Evolutionary conservation across 257 asterid genomes (phyloP).

Genomic region (Ehretia macrophylla): DNA sequence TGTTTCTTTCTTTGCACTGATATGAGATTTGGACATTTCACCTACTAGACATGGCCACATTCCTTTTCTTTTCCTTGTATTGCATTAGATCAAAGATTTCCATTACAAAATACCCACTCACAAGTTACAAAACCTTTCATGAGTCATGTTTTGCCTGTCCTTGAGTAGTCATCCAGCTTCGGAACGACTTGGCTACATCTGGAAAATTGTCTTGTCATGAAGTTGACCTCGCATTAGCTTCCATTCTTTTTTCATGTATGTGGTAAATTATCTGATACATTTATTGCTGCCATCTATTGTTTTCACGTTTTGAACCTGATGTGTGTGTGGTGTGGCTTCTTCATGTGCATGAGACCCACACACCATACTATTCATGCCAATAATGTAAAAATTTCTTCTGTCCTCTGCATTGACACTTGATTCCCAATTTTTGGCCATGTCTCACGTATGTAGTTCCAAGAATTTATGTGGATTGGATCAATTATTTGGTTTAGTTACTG

Average conservation of each 20-base stretch:
- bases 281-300: too few species aligned
- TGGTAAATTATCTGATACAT: too few species aligned
- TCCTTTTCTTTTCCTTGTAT: not conserved
- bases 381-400: not conserved
- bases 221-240: not conserved
- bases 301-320: too few species aligned
- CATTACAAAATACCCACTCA: too few species aligned
- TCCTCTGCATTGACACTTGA: not conserved
- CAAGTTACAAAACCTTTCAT: too few species aligned
- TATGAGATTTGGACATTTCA: slow-evolving; percentile 9
- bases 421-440: not conserved
- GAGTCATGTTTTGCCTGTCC: not conserved
- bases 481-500: too few species aligned
- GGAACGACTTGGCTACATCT: not conserved
- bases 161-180: not conserved
- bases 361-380: too few species aligned
- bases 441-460: too few species aligned
- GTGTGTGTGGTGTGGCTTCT: too few species aligned
- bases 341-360: too few species aligned
- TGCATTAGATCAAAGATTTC: not conserved
- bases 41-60: not conserved
- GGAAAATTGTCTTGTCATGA: not conserved
- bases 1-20: not conserved
- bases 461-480: too few species aligned
- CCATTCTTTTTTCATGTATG: not conserved